Percentiles rank a stretch among this genome's conserved stretches.
phyloP scores from a whole-genome alignment of 768 basidiomycete genomes.

The Fibroporia radiculosa region DNA sequence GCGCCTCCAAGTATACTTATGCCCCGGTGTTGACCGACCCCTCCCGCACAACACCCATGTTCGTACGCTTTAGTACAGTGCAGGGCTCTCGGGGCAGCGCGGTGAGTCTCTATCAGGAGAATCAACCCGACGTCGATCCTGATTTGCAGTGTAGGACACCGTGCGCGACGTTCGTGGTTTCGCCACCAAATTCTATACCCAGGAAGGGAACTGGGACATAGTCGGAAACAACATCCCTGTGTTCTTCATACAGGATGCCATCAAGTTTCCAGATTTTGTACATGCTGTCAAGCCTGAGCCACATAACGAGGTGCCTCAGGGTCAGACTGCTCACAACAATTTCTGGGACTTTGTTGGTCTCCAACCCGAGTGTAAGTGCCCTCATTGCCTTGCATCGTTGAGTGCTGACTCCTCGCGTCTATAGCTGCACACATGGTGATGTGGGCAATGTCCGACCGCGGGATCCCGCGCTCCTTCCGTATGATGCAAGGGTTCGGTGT shows the following conservation, averaged over 20 bases:
- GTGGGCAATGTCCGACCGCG: constrained; percentile 84
- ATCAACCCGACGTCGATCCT: neutral
- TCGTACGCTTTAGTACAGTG: constrained; percentile 83
- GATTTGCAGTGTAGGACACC: constrained; percentile 41
- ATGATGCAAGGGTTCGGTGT: constrained; percentile 91
- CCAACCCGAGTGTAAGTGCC: constrained; percentile 49
- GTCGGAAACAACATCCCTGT: constrained; percentile 82
- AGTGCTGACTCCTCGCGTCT: neutral
- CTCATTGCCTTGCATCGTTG: neutral
- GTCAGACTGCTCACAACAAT: constrained; percentile 70
- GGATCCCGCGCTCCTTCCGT: constrained; percentile 75
- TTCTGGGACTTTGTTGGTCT: constrained; percentile 82
- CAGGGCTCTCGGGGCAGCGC: constrained; percentile 77
- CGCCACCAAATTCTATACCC: constrained; percentile 75
- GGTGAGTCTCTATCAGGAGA: constrained; percentile 32
- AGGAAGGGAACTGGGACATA: constrained; percentile 83
- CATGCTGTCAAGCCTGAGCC: constrained; percentile 86
- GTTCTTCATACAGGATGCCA: constrained; percentile 74
- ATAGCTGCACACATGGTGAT: constrained; percentile 65
- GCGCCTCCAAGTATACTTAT: constrained; percentile 62
- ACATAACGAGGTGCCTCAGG: constrained; percentile 69
- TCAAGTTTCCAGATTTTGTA: constrained; percentile 82
- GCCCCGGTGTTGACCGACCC: constrained; percentile 70
- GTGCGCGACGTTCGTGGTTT: constrained; percentile 87
- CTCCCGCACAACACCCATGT: constrained; percentile 64